Evolutionary conservation across 106 monocot genomes (phyloP).

Genomic region (Allium fistulosum): DNA sequence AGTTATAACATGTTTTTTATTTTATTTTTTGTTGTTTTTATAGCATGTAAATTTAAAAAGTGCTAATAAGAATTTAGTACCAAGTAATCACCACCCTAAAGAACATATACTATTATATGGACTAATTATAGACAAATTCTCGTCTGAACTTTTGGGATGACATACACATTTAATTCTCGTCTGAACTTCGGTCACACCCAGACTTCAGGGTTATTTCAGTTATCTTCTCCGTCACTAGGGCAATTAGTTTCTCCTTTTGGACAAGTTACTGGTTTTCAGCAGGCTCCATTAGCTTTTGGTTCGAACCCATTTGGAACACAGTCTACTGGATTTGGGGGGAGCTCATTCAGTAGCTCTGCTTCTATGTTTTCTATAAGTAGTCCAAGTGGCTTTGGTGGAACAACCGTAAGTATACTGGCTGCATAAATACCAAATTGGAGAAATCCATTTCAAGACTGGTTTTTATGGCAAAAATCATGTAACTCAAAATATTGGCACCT

Average conservation of each 20-base stretch:
- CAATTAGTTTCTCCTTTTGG: constrained; percentile 63
- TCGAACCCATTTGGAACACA: neutral
- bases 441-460: too few relatives aligned
- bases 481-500: too few relatives aligned
- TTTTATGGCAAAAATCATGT: too few relatives aligned
- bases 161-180: constrained; percentile 58
- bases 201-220: constrained; percentile 65
- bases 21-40: too few relatives aligned
- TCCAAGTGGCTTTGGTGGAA: constrained; percentile 44
- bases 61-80: too few relatives aligned
- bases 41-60: too few relatives aligned
- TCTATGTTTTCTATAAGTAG: constrained; percentile 19
- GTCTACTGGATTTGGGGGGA: constrained; percentile 73
- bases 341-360: constrained; percentile 66
- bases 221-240: constrained; percentile 53
- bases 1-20: too few relatives aligned
- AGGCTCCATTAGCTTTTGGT: constrained; percentile 11
- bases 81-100: too few relatives aligned
- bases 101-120: too few relatives aligned
- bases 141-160: constrained; percentile 23
- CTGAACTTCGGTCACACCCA: constrained; percentile 63
- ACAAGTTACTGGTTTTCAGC: constrained; percentile 54
- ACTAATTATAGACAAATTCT: too few relatives aligned
- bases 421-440: too few relatives aligned
- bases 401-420: constrained; percentile 42